Evolutionary conservation across 1,139 yeast species (phyloP).

Genomic region (Yamadazyma epiphylla): DNA sequence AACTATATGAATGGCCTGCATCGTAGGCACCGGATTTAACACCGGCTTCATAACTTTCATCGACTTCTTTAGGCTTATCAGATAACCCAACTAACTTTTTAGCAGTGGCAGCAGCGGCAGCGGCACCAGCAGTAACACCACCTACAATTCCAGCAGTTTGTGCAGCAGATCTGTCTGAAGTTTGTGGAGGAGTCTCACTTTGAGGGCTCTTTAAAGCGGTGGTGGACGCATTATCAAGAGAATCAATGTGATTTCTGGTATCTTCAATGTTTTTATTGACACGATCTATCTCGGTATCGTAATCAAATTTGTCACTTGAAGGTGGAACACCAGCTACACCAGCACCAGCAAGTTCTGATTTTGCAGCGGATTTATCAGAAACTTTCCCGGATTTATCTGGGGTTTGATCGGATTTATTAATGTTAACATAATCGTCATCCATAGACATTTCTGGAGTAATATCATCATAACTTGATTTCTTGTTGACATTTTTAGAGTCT

Average conservation of each 20-base stretch:
- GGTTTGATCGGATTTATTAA: background rate
- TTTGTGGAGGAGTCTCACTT: conserved; percentile 8
- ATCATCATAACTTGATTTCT: conserved; percentile 3
- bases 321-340: conserved; percentile 13
- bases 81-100: conserved; percentile 4
- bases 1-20: conserved; percentile 8
- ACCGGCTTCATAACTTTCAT: conserved; percentile 18
- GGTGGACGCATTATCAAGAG: conserved; percentile 17
- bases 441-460: conserved; percentile 4
- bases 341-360: background rate
- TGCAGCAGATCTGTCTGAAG: conserved; percentile 9
- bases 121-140: conserved; percentile 11
- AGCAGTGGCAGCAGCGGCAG: conserved; percentile 7
- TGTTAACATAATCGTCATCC: background rate
- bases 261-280: conserved; percentile 21
- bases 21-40: conserved; percentile 17
- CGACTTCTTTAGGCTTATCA: conserved; percentile 9
- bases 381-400: no score
- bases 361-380: conserved; percentile 5
- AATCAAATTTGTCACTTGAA: conserved; percentile 16
- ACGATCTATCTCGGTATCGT: conserved; percentile 18
- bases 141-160: conserved; percentile 11
- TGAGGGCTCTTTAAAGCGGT: conserved; percentile 15
- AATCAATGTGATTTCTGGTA: conserved; percentile 24
- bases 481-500: conserved; percentile 1